Evolutionary conservation across 2,329 filamentous ascomycete species (phyloP).

Genomic region (Epicoccum nigrum): DNA sequence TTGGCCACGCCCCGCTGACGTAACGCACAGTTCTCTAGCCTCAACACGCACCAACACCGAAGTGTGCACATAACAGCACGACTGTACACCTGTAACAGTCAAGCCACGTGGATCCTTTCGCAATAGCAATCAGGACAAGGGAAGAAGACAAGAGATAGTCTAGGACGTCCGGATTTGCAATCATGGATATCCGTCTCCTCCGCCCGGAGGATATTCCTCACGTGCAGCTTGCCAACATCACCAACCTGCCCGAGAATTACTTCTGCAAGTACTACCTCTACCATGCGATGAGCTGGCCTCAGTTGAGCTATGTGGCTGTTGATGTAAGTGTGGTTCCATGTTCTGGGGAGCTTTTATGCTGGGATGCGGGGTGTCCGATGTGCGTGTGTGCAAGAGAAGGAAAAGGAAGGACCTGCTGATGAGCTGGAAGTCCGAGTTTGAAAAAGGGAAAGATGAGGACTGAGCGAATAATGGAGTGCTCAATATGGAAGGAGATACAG

Average conservation of each 20-base stretch:
- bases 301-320: conserved; percentile 94
- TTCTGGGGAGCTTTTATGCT: too few species aligned
- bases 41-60: conserved; percentile 1
- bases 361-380: neutral
- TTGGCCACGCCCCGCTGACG: conserved; percentile 18
- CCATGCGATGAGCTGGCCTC: conserved; percentile 97
- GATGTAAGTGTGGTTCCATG: conserved; percentile 59
- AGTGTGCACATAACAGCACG: too few species aligned
- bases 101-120: too few species aligned
- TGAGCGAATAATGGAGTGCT: too few species aligned
- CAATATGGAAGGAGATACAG: too few species aligned
- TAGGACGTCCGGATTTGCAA: neutral
- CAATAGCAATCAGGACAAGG: too few species aligned
- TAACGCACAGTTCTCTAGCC: conserved; percentile 12
- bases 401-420: neutral
- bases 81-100: too few species aligned
- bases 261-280: conserved; percentile 99
- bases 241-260: conserved; percentile 99
- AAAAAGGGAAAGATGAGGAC: too few species aligned
- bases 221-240: conserved; percentile 97
- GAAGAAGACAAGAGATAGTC: too few species aligned
- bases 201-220: conserved; percentile 83
- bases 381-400: too few species aligned
- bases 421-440: too few species aligned
- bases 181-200: conserved; percentile 90